Evolutionary conservation across 2,329 filamentous ascomycete genomes (phyloP).

Genomic region (Ascochyta lentis): DNA sequence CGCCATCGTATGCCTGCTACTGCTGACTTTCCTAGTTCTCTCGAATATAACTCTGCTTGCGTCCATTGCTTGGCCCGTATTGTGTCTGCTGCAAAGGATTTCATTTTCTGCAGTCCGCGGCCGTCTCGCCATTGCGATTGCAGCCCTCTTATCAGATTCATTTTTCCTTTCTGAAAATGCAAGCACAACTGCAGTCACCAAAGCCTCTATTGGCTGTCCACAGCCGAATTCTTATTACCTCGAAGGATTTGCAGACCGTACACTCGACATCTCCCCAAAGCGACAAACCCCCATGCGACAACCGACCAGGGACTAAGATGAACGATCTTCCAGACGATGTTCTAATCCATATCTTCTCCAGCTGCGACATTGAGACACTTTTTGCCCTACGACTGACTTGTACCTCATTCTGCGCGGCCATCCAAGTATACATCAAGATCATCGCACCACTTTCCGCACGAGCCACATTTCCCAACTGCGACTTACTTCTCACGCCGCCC

Average conservation of each 20-base stretch:
- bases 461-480: constrained; percentile 18
- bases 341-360: constrained; percentile 18
- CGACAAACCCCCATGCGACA: constrained; percentile 10
- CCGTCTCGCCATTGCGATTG: background rate
- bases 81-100: background rate
- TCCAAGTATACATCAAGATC: constrained; percentile 20
- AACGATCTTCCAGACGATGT: constrained; percentile 28
- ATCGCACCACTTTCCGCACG: constrained; percentile 25
- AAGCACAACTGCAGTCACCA: background rate
- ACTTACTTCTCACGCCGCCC: constrained; percentile 12
- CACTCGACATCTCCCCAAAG: constrained; percentile 5
- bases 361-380: constrained; percentile 13
- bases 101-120: background rate
- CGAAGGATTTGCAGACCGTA: background rate
- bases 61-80: background rate
- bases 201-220: background rate
- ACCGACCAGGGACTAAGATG: background rate
- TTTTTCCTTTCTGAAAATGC: background rate
- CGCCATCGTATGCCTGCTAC: background rate
- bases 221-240: background rate
- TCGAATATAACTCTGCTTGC: background rate
- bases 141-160: background rate
- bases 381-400: constrained; percentile 19
- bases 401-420: constrained; percentile 8
- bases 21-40: background rate